Base-by-base conservation (phyloP, 2,329 filamentous ascomycete species). In the Colletotrichum sp. region DNA sequence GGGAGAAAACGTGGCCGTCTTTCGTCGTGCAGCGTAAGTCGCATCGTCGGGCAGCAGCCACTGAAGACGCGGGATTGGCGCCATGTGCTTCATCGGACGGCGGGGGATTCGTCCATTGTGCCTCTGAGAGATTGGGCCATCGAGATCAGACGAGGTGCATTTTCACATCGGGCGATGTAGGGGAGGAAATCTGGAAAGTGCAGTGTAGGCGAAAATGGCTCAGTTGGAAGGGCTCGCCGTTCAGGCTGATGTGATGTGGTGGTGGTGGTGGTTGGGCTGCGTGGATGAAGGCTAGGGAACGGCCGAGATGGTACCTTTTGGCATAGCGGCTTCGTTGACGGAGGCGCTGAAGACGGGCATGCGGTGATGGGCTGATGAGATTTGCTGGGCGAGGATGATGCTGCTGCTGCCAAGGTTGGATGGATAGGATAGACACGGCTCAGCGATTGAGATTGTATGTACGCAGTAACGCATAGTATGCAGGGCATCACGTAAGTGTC, bases 61-160 rank as follows among this genome's bases (percentile, higher is more conserved):
- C 62, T 73, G 62, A 63, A 29, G 71, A 66, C 31, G 71, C 71
- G 62, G 62, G 68, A 71, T 66, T 66, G 36, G 62, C 71, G 71
- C 71, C 71, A 71, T 71, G 71, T 73, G 71, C 68, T 11, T 57
- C 27, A 55, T 18, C 55, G 29, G 62, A 34, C 33, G 71, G 62
- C 27, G 33, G 55, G 67, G 66, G 66, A 64, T n/a, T 69, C 34
- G 18, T 36, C 36, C 15, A 6, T 36, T 58, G 18, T 59, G 31
- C 27, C 31, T 15, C 18, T 65, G 16, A 24, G n/a, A 21, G n/a
- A 33, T 21, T 51, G 62, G 43, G 71, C 61, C 68, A 57, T 33
- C 43, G 71, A 73, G 55, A 73, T 36, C 16, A 62, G 43, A 63
- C 71, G 21, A 21, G 43, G 43, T 51, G 43, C 43, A 51, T 51